Conservation (phyloP, 148 eudicot genomes). For the Chenopodium album region DNA sequence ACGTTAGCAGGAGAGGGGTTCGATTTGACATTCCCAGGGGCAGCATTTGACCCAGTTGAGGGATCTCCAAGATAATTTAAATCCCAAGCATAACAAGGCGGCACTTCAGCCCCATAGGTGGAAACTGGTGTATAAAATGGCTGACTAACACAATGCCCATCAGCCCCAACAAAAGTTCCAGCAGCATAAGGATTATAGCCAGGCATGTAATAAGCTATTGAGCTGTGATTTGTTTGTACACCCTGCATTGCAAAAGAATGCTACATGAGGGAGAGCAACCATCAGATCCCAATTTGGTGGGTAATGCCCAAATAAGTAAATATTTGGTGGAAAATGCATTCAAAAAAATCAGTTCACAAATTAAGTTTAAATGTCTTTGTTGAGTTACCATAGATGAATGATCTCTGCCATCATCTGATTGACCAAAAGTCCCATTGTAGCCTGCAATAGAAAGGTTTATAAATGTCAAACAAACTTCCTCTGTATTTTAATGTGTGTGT, state of each 20-base stretch:
- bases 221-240: conserved; percentile 49
- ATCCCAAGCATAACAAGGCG: conserved; percentile 62
- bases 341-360: not conserved
- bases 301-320: too few species aligned
- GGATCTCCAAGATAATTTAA: conserved; percentile 37
- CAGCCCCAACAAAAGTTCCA: conserved; percentile 48
- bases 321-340: not conserved
- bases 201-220: conserved; percentile 59
- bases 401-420: conserved; percentile 29
- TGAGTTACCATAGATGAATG: conserved; percentile 25
- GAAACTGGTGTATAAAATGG: conserved; percentile 46
- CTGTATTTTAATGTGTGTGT: not conserved
- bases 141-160: conserved; percentile 51
- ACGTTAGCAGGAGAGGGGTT: conserved; percentile 22
- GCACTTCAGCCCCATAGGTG: conserved; percentile 57
- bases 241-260: conserved; percentile 38
- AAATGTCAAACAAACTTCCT: not conserved
- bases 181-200: conserved; percentile 61
- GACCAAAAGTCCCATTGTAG: conserved; percentile 25
- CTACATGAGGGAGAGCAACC: conserved; percentile 11
- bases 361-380: not conserved
- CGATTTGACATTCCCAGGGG: conserved; percentile 13
- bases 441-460: conserved; percentile 16
- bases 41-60: conserved; percentile 26
- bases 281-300: too few species aligned